Evolutionary conservation across 208 protist species (phyloP).

Genomic region (Wallacemonas sp.): DNA sequence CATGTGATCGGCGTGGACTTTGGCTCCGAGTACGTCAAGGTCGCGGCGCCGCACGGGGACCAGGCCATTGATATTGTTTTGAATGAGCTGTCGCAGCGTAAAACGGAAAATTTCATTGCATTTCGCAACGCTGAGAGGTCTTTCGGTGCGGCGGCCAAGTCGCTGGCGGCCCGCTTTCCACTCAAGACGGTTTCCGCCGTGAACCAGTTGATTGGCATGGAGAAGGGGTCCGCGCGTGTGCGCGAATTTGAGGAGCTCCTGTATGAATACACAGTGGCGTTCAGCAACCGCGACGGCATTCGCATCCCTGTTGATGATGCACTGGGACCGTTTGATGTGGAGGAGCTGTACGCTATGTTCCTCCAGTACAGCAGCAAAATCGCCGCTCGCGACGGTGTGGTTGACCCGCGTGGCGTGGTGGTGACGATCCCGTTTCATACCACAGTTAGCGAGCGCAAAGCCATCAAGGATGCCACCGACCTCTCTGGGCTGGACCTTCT

Average conservation of each 20-base stretch:
- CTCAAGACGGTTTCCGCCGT: conserved; percentile 60
- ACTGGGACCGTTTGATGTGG: conserved; percentile 66
- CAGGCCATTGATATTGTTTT: conserved; percentile 91
- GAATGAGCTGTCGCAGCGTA: conserved; percentile 94
- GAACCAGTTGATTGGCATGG: conserved; percentile 68
- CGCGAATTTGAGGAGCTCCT: conserved; percentile 44
- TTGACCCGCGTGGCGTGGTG: conserved; percentile 68
- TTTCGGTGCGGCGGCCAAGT: conserved; percentile 87
- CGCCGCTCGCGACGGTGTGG: conserved; percentile 50
- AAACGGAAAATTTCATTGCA: conserved; percentile 91
- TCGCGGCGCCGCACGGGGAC: conserved; percentile 68
- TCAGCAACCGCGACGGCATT: conserved; percentile 45
- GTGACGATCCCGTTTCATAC: conserved; percentile 92
- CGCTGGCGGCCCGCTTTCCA: conserved; percentile 89
- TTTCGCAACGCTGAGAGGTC: conserved; percentile 91
- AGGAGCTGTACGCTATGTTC: conserved; percentile 90
- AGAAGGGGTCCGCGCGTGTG: conserved; percentile 25
- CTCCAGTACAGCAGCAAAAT: conserved; percentile 68
- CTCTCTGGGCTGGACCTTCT: conserved; percentile 83
- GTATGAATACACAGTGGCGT: conserved; percentile 53
- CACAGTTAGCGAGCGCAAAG: conserved; percentile 71
- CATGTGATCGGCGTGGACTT: conserved; percentile 89
- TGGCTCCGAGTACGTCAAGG: conserved; percentile 86
- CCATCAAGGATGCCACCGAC: conserved; percentile 89
- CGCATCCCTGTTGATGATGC: conserved; percentile 50